A percentile compares a stretch with the other conserved stretches of the same genome.
These are phyloP conservation scores for Penicillium macrosclerotiorum DNA, from an alignment of 495 filamentous ascomycete genomes.

Conservation along the genomic window DNA sequence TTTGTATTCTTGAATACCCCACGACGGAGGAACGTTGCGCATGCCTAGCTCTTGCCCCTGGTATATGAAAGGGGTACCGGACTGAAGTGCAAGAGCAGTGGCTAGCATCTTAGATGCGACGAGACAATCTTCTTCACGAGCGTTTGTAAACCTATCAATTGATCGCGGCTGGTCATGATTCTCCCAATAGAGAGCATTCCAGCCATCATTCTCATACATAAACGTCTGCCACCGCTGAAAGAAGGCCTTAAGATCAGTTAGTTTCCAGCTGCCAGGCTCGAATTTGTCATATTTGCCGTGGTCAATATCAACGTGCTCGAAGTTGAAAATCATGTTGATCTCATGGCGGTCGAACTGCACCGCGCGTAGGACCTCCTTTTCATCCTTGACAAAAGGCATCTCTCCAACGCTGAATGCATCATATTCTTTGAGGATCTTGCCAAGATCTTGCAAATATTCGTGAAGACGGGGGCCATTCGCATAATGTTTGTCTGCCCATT, in stretches of 20 bases:
- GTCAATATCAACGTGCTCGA: conserved; percentile 62
- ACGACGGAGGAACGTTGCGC: conserved; percentile 63
- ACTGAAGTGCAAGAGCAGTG: conserved; percentile 54
- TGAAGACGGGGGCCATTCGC: conserved; percentile 66
- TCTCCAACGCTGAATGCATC: conserved; percentile 71
- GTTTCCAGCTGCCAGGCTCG: conserved; percentile 48
- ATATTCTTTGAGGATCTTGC: conserved; percentile 64
- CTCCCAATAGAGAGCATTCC: conserved; percentile 71
- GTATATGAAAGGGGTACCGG: conserved; percentile 70
- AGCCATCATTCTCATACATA: conserved; percentile 67
- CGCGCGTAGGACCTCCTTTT: conserved; percentile 58
- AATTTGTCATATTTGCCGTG: conserved; percentile 52
- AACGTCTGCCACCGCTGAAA: conserved; percentile 65
- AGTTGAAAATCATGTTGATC: conserved; percentile 76
- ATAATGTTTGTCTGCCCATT: conserved; percentile 55
- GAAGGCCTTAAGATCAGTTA: conserved; percentile 56
- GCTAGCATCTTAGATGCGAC: conserved; percentile 62
- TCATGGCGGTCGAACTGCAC: conserved; percentile 58
- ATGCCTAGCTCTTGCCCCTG: conserved; percentile 79
- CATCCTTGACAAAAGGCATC: conserved; percentile 59
- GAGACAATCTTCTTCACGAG: conserved; percentile 42
- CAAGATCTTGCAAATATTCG: conserved; percentile 61
- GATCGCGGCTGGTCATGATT: conserved; percentile 71
- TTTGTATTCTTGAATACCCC: conserved; percentile 67
- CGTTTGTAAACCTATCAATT: conserved; percentile 58